These are phyloP conservation scores for Ocimum tenuiflorum DNA, from an alignment of 257 asterid species.

Conservation along the genomic window DNA sequence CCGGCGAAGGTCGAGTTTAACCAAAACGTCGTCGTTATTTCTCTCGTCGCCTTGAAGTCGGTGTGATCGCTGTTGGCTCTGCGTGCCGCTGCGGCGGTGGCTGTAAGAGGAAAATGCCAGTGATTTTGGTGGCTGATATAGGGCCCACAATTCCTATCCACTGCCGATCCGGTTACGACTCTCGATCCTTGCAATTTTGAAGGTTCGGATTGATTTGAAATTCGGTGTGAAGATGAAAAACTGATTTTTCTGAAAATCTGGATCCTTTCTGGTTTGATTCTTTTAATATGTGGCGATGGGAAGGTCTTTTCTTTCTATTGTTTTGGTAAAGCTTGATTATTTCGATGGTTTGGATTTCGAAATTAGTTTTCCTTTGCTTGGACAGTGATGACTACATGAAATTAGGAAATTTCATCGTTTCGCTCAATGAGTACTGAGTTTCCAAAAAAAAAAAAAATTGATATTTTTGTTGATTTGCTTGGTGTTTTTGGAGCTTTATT, in stretches of 20 bases:
- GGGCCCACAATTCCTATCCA: too few relatives aligned
- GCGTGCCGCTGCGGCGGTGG: constrained; percentile 19
- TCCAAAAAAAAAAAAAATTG: too few relatives aligned
- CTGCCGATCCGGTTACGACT: too few relatives aligned
- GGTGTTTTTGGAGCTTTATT: too few relatives aligned
- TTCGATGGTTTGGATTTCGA: not conserved
- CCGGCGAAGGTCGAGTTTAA: not conserved
- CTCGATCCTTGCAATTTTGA: too few relatives aligned
- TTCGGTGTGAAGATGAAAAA: not conserved
- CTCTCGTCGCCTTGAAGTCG: constrained; percentile 14
- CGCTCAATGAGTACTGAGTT: too few relatives aligned
- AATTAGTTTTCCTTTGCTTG: too few relatives aligned
- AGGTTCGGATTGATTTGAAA: not conserved
- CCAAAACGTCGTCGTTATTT: constrained; percentile 1
- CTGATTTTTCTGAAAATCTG: not conserved
- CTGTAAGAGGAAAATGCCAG: not conserved
- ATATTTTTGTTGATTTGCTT: too few relatives aligned
- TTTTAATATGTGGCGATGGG: constrained; percentile 7
- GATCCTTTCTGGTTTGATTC: not conserved
- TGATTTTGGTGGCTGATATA: too few relatives aligned
- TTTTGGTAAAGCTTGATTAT: not conserved
- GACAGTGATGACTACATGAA: too few relatives aligned
- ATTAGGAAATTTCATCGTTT: too few relatives aligned
- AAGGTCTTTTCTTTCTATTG: not conserved
- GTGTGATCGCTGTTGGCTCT: constrained; percentile 10